These are phyloP conservation scores for Euphorbia peplus DNA, from an alignment of 345 rosid genomes.

Conservation along the genomic window DNA sequence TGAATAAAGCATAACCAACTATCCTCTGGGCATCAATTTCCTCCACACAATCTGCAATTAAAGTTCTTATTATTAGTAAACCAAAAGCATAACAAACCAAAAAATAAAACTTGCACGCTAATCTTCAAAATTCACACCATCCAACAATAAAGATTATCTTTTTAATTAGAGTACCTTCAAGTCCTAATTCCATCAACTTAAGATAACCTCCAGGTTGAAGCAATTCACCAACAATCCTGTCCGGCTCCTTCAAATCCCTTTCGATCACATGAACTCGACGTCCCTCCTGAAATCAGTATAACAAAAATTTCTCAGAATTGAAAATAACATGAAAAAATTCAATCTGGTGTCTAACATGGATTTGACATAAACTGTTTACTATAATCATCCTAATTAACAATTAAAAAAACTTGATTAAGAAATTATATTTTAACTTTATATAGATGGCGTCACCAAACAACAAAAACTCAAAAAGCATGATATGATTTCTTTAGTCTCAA, in stretches of 20 bases:
- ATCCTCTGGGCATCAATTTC: slow-evolving; percentile 23
- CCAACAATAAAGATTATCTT: neutral
- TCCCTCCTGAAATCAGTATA: slow-evolving; percentile 17
- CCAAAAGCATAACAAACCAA: neutral
- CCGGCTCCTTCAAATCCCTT: slow-evolving; percentile 22
- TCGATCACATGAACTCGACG: slow-evolving; percentile 19
- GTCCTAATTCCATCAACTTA: slow-evolving; percentile 22
- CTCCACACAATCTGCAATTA: slow-evolving; percentile 22
- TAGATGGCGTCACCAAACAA: neutral
- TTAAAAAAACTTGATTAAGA: slow-evolving; percentile 7
- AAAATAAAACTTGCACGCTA: neutral
- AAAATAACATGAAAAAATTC: neutral
- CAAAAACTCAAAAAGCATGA: neutral
- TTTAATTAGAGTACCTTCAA: slow-evolving; percentile 10
- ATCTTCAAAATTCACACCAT: neutral
- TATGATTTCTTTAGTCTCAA: neutral
- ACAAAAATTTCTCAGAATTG: neutral
- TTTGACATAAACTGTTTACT: neutral
- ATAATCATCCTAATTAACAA: neutral
- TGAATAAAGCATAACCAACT: slow-evolving; percentile 24
- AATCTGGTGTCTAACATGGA: neutral
- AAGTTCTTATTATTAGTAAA: neutral
- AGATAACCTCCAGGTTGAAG: slow-evolving; percentile 24
- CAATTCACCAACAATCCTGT: slow-evolving; percentile 23
- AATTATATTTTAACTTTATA: neutral